Conservation (phyloP, 352 stramenopile species). For the Phytophthora constricta region DNA sequence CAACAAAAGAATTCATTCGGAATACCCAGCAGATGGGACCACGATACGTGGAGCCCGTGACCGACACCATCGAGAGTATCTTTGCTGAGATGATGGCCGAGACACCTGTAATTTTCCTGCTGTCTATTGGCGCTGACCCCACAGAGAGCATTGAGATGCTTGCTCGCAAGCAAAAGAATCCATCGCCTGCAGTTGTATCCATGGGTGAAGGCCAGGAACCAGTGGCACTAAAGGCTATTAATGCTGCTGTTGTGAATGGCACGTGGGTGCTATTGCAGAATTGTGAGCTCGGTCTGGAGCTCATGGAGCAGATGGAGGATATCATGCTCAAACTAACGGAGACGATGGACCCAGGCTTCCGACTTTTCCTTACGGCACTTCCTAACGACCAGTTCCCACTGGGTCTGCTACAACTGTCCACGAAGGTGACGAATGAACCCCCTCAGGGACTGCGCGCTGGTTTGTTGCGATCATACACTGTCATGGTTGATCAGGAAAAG, state of each 20-base stretch:
- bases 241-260: slow-evolving; percentile 95
- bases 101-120: slow-evolving; percentile 98
- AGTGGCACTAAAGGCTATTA: slow-evolving; percentile 97
- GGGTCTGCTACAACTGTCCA: slow-evolving; percentile 98
- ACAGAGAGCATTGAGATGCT: slow-evolving; percentile 98
- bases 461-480: slow-evolving; percentile 96
- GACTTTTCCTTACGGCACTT: slow-evolving; percentile 97
- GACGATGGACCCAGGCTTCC: slow-evolving; percentile 96
- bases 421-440: slow-evolving; percentile 99
- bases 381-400: slow-evolving; percentile 97
- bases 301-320: slow-evolving; percentile 99
- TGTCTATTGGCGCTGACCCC: slow-evolving; percentile 97
- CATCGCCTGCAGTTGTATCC: slow-evolving; percentile 95
- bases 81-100: slow-evolving; percentile 96
- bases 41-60: slow-evolving; percentile 97
- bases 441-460: slow-evolving; percentile 95
- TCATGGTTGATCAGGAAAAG: slow-evolving; percentile 99
- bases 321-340: slow-evolving; percentile 96
- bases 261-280: slow-evolving; percentile 99
- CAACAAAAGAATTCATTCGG: slow-evolving; percentile 97
- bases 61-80: slow-evolving; percentile 98
- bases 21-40: slow-evolving; percentile 97
- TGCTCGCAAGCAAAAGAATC: slow-evolving; percentile 96
- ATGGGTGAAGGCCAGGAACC: slow-evolving; percentile 98
- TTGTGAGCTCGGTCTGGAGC: slow-evolving; percentile 96